Conservation (phyloP, 2,329 filamentous ascomycete genomes). For the Xylaria sp. region DNA sequence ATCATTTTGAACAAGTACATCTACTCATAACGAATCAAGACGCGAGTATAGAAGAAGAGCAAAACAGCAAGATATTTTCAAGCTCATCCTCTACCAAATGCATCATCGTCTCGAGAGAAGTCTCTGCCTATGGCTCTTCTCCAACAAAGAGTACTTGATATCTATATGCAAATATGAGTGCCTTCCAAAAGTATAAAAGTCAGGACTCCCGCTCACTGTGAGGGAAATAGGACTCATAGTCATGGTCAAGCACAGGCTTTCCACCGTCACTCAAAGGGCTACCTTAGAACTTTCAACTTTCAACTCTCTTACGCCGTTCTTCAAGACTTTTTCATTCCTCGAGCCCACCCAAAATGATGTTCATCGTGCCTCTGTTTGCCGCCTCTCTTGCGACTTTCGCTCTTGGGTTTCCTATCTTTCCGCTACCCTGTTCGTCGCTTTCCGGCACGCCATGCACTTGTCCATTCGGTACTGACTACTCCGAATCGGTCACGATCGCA, state of each 20-base stretch:
- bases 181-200: constrained; percentile 17
- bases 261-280: neutral
- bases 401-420: neutral
- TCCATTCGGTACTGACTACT: constrained; percentile 26
- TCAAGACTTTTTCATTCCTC: neutral
- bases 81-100: neutral
- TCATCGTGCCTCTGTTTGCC: constrained; percentile 6
- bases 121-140: neutral
- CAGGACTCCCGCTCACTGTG: neutral
- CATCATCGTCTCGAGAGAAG: neutral
- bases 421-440: constrained; percentile 26
- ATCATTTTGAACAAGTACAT: neutral
- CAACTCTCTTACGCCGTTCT: neutral
- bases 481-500: constrained; percentile 24
- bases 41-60: neutral
- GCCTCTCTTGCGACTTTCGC: constrained; percentile 16
- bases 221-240: neutral
- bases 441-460: constrained; percentile 34
- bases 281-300: neutral
- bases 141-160: neutral
- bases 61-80: neutral
- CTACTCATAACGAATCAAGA: neutral
- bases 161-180: neutral
- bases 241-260: neutral
- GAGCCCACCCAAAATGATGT: constrained; percentile 20